Evolutionary conservation across 148 eudicot species (phyloP), one percentile per base, ranked within the genome.

Genomic region (Agrostemma githago): DNA sequence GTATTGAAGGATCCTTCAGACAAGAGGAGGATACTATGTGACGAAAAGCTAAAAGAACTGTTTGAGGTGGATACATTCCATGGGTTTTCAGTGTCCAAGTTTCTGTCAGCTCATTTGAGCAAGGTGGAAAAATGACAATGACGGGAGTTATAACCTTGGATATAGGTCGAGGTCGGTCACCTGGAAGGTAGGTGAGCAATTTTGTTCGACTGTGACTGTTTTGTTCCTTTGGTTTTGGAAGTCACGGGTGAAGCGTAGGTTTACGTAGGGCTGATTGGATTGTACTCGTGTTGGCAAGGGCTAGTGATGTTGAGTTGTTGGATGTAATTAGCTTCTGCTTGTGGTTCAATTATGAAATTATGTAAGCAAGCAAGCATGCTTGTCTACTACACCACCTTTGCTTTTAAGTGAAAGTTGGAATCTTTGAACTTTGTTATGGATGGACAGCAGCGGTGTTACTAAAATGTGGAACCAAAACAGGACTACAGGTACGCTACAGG

Each of bases 1-100:
- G 51, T 74, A 62, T 53, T 81, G 72, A 68, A 84, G 87, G 87
- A 84, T 40, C 87, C 87, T 66, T 81, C 83, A 19, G 84, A 84
- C 77, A 84, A 79, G 79, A 70, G 87, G 78, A 71, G 65, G 73
- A 77, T 84, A 19, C 51, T 84, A 66, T 81, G 83, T 21, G 84
- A 83, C 71, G 83, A 79, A 43, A 83, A 79, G 86, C 80, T 81
- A 57, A 80, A 78, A 66, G 79, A 75, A 56, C 83, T 78, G 64
- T 84, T 81, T 62, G 65, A 80, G 19, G 84, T 73, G 75, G 79
- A 83, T 44, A 37, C 61, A 8, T 83, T 82, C 48, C 19, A 21
- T 10, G 85, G 86, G 40, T 81, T 85, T 76, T 71, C 83, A 17
- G 77, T 84, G 16, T 40, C 81, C 3, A 84, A 84, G 74, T 74